Evolutionary conservation across 148 eudicot species (phyloP).

Genomic region (Rhododendron simsii): DNA sequence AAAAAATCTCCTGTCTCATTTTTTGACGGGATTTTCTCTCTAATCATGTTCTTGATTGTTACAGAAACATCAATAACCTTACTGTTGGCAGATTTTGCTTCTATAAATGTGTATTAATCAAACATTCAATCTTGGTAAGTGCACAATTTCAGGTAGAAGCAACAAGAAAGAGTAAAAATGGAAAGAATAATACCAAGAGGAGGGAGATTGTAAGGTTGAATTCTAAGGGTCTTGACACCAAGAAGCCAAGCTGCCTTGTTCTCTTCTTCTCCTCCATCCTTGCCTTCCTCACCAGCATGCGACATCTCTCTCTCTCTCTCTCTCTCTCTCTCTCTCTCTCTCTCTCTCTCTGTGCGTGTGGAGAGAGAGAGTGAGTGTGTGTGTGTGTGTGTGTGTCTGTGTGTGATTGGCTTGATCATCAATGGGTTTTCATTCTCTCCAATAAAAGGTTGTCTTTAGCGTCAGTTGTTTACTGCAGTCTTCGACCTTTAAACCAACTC

Average conservation of each 20-base stretch:
- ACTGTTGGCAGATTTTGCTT: neutral
- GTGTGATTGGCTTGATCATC: neutral
- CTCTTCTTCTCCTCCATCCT: slow-evolving; percentile 34
- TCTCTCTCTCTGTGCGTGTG: neutral
- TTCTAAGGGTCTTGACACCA: slow-evolving; percentile 73
- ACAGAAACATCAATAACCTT: neutral
- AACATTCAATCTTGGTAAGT: neutral
- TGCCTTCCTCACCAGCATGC: slow-evolving; percentile 27
- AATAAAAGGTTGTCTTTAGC: neutral
- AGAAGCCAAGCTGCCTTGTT: slow-evolving; percentile 99
- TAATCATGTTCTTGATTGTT: neutral
- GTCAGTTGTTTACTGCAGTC: neutral
- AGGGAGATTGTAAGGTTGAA: slow-evolving; percentile 83
- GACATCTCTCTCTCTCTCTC: slow-evolving; percentile 32
- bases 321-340: slow-evolving; percentile 4
- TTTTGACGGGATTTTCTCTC: neutral
- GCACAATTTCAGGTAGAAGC: neutral
- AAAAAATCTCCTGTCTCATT: neutral
- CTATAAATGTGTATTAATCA: neutral
- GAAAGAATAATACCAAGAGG: slow-evolving; percentile 53
- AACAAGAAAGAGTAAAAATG: neutral
- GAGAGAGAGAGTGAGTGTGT: neutral
- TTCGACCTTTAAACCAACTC: neutral
- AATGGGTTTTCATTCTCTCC: neutral
- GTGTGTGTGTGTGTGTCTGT: neutral